Percentiles rank a stretch among this genome's conserved stretches.
These are phyloP conservation scores for Colletotrichum abscissum DNA, from an alignment of 2,329 filamentous ascomycete species.

Conservation along the genomic window DNA sequence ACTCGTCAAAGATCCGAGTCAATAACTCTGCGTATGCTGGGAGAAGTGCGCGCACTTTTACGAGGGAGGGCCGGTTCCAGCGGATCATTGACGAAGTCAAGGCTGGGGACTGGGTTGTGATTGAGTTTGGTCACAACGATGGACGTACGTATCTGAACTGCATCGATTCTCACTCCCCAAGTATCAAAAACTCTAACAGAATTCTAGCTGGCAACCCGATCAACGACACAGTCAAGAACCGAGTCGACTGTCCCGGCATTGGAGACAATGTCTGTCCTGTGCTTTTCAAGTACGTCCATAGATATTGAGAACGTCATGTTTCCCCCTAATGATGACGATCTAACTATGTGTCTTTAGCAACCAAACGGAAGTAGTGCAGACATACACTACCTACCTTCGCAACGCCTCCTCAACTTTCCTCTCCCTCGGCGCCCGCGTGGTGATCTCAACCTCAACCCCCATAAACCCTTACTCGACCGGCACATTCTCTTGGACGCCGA, in stretches of 20 bases:
- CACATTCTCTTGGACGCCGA: conserved; percentile 56
- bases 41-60: conserved; percentile 75
- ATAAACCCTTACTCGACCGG: conserved; percentile 71
- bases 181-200: not conserved
- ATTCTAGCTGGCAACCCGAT: conserved; percentile 5
- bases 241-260: conserved; percentile 67
- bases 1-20: conserved; percentile 40
- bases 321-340: not conserved
- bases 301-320: rapidly evolving
- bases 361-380: conserved; percentile 64
- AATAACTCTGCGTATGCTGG: conserved; percentile 76
- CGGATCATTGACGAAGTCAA: conserved; percentile 63
- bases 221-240: conserved; percentile 67
- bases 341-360: not conserved
- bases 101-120: conserved; percentile 73
- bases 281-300: conserved; percentile 46
- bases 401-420: conserved; percentile 66
- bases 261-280: conserved; percentile 67
- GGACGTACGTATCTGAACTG: conserved; percentile 48
- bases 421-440: conserved; percentile 68
- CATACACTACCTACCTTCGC: conserved; percentile 69
- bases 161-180: no score
- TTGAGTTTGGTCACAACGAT: conserved; percentile 81
- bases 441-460: conserved; percentile 67
- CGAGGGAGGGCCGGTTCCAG: conserved; percentile 72